These are phyloP conservation scores for Botrytis hyacinthi DNA, from an alignment of 2,329 filamentous ascomycete genomes.

Conservation along the genomic window DNA sequence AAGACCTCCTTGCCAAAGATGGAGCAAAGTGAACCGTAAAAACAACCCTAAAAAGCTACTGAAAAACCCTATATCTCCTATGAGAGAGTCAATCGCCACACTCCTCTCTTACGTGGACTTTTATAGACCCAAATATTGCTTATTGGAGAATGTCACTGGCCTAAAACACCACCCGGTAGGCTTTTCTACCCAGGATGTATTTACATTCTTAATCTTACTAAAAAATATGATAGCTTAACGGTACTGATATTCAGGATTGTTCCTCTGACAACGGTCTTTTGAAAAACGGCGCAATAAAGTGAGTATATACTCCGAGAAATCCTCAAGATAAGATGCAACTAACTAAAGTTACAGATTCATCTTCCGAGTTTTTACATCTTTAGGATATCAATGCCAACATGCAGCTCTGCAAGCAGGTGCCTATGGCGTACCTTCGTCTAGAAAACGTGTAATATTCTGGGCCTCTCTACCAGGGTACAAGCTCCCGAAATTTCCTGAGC, in stretches of 20 bases:
- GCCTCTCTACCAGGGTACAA: conserved; percentile 21
- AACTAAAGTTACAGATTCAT: conserved; percentile 25
- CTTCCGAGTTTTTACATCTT: conserved; percentile 24
- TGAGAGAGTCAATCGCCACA: conserved; percentile 28
- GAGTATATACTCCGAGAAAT: conserved; percentile 7
- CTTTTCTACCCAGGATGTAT: background rate
- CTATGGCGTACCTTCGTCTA: conserved; percentile 24
- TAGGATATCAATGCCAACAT: conserved; percentile 31
- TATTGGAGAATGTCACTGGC: conserved; percentile 32
- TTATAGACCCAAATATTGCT: conserved; percentile 31
- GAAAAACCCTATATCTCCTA: conserved; percentile 24
- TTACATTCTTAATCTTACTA: background rate
- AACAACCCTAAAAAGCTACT: background rate
- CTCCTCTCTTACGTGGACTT: conserved; percentile 30
- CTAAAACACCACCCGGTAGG: conserved; percentile 22
- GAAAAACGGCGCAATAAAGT: conserved; percentile 17
- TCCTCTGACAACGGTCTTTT: background rate
- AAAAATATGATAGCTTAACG: background rate
- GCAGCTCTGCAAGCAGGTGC: conserved; percentile 25
- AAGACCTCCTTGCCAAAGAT: conserved; percentile 29
- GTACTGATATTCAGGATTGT: background rate
- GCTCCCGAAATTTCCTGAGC: conserved; percentile 28
- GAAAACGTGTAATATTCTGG: conserved; percentile 28
- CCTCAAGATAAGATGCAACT: conserved; percentile 13
- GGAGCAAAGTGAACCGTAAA: conserved; percentile 22